phyloP scores from a whole-genome alignment of 1,284 basidiomycete species.

The Cryptococcus amylolentus region DNA sequence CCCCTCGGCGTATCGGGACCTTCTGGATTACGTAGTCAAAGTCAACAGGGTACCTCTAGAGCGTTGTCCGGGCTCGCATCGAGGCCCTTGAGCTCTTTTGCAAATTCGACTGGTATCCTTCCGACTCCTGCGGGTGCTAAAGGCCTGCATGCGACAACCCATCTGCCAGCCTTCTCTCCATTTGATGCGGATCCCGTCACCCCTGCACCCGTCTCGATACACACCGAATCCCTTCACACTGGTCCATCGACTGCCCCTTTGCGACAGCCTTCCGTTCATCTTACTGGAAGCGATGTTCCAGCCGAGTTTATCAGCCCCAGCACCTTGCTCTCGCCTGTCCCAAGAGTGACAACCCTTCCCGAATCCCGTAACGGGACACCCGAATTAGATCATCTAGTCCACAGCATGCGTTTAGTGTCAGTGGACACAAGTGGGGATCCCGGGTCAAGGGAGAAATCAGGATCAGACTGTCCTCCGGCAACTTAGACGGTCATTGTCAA shows the following conservation, averaged over 20 bases:
- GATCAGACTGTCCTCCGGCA: no score
- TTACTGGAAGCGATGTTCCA: constrained; percentile 3
- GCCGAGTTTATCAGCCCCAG: constrained; percentile 40
- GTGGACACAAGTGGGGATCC: no score
- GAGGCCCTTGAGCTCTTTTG: neutral
- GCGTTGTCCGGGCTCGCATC: neutral
- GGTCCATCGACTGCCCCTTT: constrained; percentile 2
- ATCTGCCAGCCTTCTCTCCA: constrained; percentile 41
- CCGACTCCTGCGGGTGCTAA: neutral
- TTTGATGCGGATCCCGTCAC: constrained; percentile 24
- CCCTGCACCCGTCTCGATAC: constrained; percentile 15
- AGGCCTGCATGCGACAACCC: constrained; percentile 16
- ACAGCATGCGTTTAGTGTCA: no score
- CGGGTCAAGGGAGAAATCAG: no score
- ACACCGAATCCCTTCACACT: neutral
- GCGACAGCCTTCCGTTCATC: constrained; percentile 3
- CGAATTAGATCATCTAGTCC: no score
- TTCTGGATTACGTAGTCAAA: constrained; percentile 7
- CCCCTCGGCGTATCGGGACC: constrained; percentile 17
- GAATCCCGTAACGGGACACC: no score
- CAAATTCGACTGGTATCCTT: neutral
- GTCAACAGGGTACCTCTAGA: neutral
- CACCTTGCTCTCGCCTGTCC: constrained; percentile 34
- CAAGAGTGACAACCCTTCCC: no score
- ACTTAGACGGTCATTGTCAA: no score